Evolutionary conservation across 768 basidiomycete genomes (phyloP), one percentile per base, ranked within the genome.

Genomic region (Leccinum subtestaceum): DNA sequence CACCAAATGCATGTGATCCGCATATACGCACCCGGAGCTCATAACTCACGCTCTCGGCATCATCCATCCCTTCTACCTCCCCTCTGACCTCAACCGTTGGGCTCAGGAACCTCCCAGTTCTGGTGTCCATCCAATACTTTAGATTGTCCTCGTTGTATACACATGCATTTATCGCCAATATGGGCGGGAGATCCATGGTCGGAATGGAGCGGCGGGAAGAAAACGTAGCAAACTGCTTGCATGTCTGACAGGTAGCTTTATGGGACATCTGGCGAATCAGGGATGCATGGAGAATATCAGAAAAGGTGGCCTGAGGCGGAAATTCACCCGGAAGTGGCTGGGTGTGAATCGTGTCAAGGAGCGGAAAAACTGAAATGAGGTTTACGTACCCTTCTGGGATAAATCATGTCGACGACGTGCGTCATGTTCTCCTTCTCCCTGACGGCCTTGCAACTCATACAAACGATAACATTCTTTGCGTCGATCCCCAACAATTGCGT

Each of bases 401-500:
- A 98, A 11, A 84, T 74, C 70, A 98, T 72, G 68, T 98, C 97
- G 17, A 97, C 74, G 5, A 94, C 80, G 69, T 96, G 93, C 2
- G 89, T 84, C 73, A 89, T 79, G 57, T 87, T 85, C 54, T 89
- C 87, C 70, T 96, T 91, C 63, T 85, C 84, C 53, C 85, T 78
- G 13, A 84, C 78, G 5, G 81, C 79, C 57, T 87, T 84, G 74
- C 97, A 98, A 61, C 77, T 83, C 63, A 79, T 72, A 71, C 97
- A 98, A 2, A 82, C 82, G 45, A 88, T 86, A 49, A 87, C 73
- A 50, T 87, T 95, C 68, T 83, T 87, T 10, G 88, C 86, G 60
- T 89, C 84, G 51, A 98, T 80, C 3, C 93, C 93, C 36, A 95
- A 73, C 1, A 98, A 76, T 67, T 98, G 95, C 2, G 93, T 91